These are phyloP conservation scores for Colletotrichum endophyticum DNA, from an alignment of 2,329 filamentous ascomycete species.

Conservation along the genomic window DNA sequence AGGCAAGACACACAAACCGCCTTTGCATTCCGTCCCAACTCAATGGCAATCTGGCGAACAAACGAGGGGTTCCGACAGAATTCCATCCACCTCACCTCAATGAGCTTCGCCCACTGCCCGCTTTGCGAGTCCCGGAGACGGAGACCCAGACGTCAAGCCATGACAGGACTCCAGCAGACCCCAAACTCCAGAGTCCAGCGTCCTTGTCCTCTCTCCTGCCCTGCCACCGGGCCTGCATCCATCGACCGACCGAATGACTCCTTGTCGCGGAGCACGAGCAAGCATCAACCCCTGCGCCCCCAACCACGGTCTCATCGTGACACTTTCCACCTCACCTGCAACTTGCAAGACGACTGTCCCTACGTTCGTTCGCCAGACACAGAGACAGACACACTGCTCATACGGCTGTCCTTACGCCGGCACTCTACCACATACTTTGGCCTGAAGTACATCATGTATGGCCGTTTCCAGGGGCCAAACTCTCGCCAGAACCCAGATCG, in stretches of 20 bases:
- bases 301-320: constrained; percentile 5
- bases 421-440: not conserved
- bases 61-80: not conserved
- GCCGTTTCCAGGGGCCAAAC: constrained; percentile 10
- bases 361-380: not conserved
- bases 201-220: not conserved
- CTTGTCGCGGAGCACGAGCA: not conserved
- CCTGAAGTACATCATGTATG: not conserved
- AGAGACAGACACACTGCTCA: not conserved
- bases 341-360: not conserved
- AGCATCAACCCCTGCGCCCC: not conserved
- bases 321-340: not conserved
- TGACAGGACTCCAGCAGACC: not conserved
- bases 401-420: not conserved
- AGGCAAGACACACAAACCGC: not conserved
- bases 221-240: not conserved
- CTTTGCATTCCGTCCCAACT: constrained; percentile 1
- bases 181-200: not conserved
- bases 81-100: not conserved
- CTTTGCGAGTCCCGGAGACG: not conserved
- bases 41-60: not conserved
- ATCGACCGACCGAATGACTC: not conserved
- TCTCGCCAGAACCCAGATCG: constrained; percentile 8
- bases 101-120: not conserved
- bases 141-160: not conserved